Evolutionary conservation across 2,329 filamentous ascomycete species (phyloP), one percentile per base, ranked within the genome.

Genomic region (Aureobasidium sp.): DNA sequence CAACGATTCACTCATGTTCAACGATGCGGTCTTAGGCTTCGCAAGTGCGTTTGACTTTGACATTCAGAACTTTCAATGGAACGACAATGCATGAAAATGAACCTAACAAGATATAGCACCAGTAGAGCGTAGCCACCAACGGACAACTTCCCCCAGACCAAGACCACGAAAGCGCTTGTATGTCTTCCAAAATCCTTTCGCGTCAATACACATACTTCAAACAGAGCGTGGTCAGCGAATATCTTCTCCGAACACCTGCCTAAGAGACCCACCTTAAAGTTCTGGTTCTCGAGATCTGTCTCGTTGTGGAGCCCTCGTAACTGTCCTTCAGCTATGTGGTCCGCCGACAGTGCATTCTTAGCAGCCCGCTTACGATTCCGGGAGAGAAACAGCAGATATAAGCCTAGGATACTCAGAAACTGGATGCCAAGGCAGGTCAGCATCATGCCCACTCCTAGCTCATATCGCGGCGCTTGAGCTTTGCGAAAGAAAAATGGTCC

Each of bases 401-500:
- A 58, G 15, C 57, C 44, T n/a, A 50, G 16, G 16, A 65, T 65
- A 50, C 64, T 59, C 2, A 65, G 45, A 2, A 65, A 44, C 21
- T 65, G 64, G n/a, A 65, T 62, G 9, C 50, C 64, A 34, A 65
- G 64, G 44, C 64, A 62, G 16, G 60, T 49, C 42, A 62, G 32
- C 60, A 62, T 62, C 60, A 62, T 62, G n/a, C 52, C 60, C 3
- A 57, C 50, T 2, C 60, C 60, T 7, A 62, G 50, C 16, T 57
- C 52, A 39, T 62, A 62, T 7, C 60, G 41, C 9, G 60, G 60
- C 7, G 60, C 60, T n/a, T 62, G 60, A 5, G 36, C n/a, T 21
- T 34, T 48, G 34, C 45, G 11, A 44, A 62, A 62, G 44, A 62
- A 62, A 34, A 62, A 62, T 21, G 60, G 60, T 37, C 60, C 60